A percentile compares a stretch with the other conserved stretches of the same genome.
Evolutionary conservation across 208 protist genomes (phyloP).

Genomic region (Leishmania amazonensis): DNA sequence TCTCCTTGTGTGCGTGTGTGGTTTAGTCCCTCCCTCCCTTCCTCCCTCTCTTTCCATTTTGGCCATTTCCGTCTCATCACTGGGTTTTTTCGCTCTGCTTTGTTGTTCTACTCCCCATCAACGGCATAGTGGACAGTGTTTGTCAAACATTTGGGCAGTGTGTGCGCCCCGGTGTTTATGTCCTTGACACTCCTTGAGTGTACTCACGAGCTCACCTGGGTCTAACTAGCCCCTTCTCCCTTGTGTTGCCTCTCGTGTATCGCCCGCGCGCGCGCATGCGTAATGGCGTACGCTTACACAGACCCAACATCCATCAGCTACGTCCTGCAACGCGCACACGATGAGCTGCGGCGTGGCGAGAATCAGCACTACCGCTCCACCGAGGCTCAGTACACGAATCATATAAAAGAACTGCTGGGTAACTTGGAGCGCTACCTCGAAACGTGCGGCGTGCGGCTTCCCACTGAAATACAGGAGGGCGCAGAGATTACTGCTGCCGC

Average conservation of each 20-base stretch:
- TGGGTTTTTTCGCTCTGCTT: not conserved
- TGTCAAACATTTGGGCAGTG: not conserved
- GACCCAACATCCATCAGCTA: slow-evolving; percentile 36
- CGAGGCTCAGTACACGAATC: slow-evolving; percentile 22
- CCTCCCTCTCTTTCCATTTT: not conserved
- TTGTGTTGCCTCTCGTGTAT: not conserved
- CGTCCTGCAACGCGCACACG: slow-evolving; percentile 25
- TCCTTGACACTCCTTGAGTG: not conserved
- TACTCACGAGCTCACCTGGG: not conserved
- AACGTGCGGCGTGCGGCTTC: slow-evolving; percentile 29
- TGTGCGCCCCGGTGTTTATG: not conserved
- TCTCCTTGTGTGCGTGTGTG: too few species aligned
- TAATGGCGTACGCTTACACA: slow-evolving; percentile 23
- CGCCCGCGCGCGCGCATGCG: not conserved
- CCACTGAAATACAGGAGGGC: slow-evolving; percentile 16
- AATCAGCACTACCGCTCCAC: slow-evolving; percentile 23
- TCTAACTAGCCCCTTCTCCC: not conserved
- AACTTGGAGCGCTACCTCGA: slow-evolving; percentile 42
- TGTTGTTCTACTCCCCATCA: not conserved
- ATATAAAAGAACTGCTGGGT: slow-evolving; percentile 27
- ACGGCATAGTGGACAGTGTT: not conserved
- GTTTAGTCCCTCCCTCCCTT: not conserved
- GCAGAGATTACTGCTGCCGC: slow-evolving; percentile 4
- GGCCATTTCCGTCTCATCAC: not conserved
- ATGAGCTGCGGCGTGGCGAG: slow-evolving; percentile 29